Percentiles rank a stretch among this genome's conserved stretches.
Conservation (phyloP, 768 basidiomycete genomes). For the Obba rivulosa region DNA sequence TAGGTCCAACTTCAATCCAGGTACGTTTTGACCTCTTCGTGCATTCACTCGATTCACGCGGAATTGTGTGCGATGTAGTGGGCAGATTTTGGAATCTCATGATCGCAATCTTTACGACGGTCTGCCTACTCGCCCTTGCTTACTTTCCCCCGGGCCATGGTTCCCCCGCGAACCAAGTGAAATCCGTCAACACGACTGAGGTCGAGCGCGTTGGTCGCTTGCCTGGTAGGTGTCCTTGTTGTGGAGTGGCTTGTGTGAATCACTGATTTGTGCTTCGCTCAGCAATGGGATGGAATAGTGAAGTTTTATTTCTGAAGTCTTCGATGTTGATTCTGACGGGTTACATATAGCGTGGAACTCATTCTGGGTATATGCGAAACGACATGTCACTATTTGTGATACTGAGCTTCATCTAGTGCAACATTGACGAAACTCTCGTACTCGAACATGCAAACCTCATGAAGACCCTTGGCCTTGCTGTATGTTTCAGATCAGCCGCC, state of each 20-base stretch:
- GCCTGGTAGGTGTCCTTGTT: constrained; percentile 2
- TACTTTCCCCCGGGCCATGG: too few relatives aligned
- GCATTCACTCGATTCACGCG: too few relatives aligned
- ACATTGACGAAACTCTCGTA: constrained; percentile 50
- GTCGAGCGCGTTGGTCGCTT: constrained; percentile 2
- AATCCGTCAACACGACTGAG: background rate
- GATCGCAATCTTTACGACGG: too few relatives aligned
- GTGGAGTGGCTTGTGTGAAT: too few relatives aligned
- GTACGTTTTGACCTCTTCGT: too few relatives aligned
- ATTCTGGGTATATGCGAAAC: constrained; percentile 43
- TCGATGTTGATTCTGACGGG: background rate
- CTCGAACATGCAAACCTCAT: constrained; percentile 44
- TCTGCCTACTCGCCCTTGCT: too few relatives aligned
- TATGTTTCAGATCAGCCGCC: background rate
- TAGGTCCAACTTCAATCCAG: too few relatives aligned
- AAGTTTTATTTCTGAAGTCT: constrained; percentile 13
- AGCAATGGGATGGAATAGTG: constrained; percentile 67
- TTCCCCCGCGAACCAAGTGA: too few relatives aligned
- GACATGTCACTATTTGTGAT: background rate
- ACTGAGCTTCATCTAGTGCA: constrained; percentile 34
- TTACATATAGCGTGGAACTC: constrained; percentile 57
- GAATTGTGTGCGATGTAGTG: too few relatives aligned
- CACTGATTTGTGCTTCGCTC: background rate
- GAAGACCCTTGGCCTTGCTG: constrained; percentile 47
- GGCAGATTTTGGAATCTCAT: too few relatives aligned